Evolutionary conservation across 2,329 filamentous ascomycete species (phyloP).

Genomic region (Cladophialophora exuberans): DNA sequence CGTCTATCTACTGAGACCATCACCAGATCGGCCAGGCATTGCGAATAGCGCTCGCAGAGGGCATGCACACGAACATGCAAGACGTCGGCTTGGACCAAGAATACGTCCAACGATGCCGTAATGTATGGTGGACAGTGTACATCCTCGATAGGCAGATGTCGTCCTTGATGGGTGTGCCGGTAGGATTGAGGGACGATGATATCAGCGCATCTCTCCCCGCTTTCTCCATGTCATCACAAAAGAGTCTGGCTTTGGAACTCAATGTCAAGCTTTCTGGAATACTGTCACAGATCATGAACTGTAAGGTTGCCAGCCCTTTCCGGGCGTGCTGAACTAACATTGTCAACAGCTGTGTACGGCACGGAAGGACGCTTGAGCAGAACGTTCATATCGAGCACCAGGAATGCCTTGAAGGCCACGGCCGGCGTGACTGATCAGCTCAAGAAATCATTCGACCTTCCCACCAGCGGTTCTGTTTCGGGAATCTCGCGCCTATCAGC

Average conservation of each 20-base stretch:
- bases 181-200: constrained; percentile 55
- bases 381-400: constrained; percentile 45
- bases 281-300: constrained; percentile 49
- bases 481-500: constrained; percentile 49
- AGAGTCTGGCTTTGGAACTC: constrained; percentile 46
- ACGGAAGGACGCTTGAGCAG: constrained; percentile 42
- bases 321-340: not conserved
- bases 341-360: constrained; percentile 47
- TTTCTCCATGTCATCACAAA: constrained; percentile 45
- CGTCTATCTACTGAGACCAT: constrained; percentile 1
- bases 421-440: constrained; percentile 47
- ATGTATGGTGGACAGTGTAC: constrained; percentile 60
- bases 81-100: constrained; percentile 47
- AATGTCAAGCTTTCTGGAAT: constrained; percentile 53
- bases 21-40: constrained; percentile 56
- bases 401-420: constrained; percentile 44
- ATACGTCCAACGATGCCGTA: constrained; percentile 53
- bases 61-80: constrained; percentile 59
- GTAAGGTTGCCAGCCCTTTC: constrained; percentile 38
- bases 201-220: constrained; percentile 52
- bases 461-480: constrained; percentile 41
- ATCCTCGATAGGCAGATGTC: constrained; percentile 59
- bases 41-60: constrained; percentile 53
- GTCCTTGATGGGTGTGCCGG: constrained; percentile 57
- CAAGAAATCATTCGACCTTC: constrained; percentile 42